Conservation (phyloP, 768 basidiomycete genomes). For the Collybia sordida region DNA sequence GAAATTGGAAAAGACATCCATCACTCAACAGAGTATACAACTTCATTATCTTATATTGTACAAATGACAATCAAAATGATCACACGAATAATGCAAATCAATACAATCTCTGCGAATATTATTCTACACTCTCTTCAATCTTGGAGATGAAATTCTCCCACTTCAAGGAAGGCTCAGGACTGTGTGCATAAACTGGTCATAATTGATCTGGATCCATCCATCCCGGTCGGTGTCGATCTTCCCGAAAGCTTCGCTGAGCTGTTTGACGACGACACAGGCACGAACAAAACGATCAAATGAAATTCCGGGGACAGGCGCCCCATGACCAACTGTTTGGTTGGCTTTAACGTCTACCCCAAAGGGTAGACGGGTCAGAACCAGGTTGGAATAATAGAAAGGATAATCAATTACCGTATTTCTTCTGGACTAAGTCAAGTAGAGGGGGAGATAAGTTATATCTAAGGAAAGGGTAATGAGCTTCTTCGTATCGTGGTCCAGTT, state of each 20-base stretch:
- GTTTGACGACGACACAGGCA: constrained; percentile 81
- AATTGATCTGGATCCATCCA: constrained; percentile 75
- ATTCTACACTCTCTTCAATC: not conserved
- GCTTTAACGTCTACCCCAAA: constrained; percentile 61
- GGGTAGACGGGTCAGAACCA: constrained; percentile 28
- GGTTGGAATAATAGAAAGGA: not conserved
- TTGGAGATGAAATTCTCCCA: no score
- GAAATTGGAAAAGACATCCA: no score
- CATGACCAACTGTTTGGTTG: constrained; percentile 30
- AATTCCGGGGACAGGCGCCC: constrained; percentile 52
- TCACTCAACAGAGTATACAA: no score
- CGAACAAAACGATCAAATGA: constrained; percentile 87
- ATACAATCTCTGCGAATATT: not conserved
- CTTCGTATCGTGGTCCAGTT: not conserved
- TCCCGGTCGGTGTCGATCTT: constrained; percentile 62
- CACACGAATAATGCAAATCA: not conserved
- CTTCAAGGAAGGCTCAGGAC: constrained; percentile 63
- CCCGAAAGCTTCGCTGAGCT: constrained; percentile 71
- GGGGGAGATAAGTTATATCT: constrained; percentile 70
- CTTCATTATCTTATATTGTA: not conserved
- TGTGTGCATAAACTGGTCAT: constrained; percentile 71
- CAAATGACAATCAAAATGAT: not conserved
- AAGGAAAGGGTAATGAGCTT: not conserved
- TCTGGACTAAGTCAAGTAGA: constrained; percentile 63
- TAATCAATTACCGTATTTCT: constrained; percentile 69